Evolutionary conservation across 1,139 yeast genomes (phyloP), one percentile per base, ranked within the genome.

Genomic region (Sugiyamaella japonica): DNA sequence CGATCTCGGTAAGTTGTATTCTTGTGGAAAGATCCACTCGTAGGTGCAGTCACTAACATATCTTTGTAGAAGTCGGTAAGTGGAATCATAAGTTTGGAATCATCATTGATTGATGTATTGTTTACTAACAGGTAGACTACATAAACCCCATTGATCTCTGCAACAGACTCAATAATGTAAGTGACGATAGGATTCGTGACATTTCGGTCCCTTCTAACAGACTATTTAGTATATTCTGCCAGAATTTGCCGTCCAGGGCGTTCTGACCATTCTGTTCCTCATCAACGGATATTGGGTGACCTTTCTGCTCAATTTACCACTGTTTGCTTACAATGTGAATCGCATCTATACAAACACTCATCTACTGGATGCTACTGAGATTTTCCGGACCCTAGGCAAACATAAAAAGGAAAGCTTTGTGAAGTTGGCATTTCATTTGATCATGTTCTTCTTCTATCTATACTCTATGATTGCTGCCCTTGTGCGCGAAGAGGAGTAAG

Each of bases 131-230:
- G 46, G 38, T 23, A 54, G 98, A 91, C 70, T 91, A 90, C 76
- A 89, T 91, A 76, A 93, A 93, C 72, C 98, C 98, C 51, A 90
- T 93, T 70, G 99, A 95, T 73, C 80, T 93, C 65, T 93, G 99
- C 77, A 89, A 89, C 76, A 87, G 88, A 69, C 82, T 93, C 67
- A 93, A 93, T 77, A 85, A 86, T 31, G 70, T 67, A 60, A 46
- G 70, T 66, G 25, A 20, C 25, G 6, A n/a, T n/a, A n/a, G n/a
- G n/a, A n/a, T n/a, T n/a, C n/a, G n/a, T n/a, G n/a, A 20, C 25
- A 20, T 20, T 20, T 3, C 3, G 6, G 25, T 20, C 25, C 25
- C 3, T 16, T 25, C 42, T 49, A 29, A 31, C 45, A 29, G 20
- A 40, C n/a, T 23, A 15, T 25, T 20, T 40, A 67, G 65, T 86